Evolutionary conservation across 257 asterid genomes (phyloP).

Genomic region (Salvia rosmarinus): DNA sequence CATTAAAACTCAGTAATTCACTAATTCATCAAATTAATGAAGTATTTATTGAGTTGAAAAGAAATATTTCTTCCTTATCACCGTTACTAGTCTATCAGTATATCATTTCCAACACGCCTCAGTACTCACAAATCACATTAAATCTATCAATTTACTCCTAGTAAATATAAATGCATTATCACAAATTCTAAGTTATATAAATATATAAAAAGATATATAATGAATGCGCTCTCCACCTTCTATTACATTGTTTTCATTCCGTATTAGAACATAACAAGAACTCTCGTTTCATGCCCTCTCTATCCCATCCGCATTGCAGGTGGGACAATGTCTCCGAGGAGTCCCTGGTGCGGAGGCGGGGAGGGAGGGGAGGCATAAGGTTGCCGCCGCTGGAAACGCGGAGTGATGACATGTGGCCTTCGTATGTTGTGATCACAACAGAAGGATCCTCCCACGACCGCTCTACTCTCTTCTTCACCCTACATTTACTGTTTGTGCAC

Average conservation of each 20-base stretch:
- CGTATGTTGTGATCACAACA: constrained; percentile 81
- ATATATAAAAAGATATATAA: too few species aligned
- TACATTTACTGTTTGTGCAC: constrained; percentile 84
- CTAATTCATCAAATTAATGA: too few species aligned
- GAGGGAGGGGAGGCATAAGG: background rate
- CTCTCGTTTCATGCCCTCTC: background rate
- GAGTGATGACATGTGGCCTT: constrained; percentile 86
- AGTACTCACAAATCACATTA: too few species aligned
- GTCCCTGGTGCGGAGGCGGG: constrained; percentile 51
- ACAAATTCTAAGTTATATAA: background rate
- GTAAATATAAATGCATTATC: too few species aligned
- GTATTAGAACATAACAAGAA: background rate
- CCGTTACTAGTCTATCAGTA: too few species aligned
- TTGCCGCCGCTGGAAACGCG: constrained; percentile 53
- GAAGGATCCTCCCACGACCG: constrained; percentile 73
- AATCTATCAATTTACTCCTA: too few species aligned
- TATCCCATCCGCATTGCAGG: constrained; percentile 54
- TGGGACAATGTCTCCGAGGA: constrained; percentile 84
- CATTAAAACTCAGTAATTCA: too few species aligned
- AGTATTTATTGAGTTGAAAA: too few species aligned
- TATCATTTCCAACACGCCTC: too few species aligned
- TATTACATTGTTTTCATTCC: background rate
- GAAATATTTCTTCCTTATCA: too few species aligned
- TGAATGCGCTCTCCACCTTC: too few species aligned
- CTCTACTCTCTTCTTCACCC: constrained; percentile 83